These are phyloP conservation scores for Tylopilus sp. DNA, from an alignment of 1,284 basidiomycete species.

Conservation along the genomic window DNA sequence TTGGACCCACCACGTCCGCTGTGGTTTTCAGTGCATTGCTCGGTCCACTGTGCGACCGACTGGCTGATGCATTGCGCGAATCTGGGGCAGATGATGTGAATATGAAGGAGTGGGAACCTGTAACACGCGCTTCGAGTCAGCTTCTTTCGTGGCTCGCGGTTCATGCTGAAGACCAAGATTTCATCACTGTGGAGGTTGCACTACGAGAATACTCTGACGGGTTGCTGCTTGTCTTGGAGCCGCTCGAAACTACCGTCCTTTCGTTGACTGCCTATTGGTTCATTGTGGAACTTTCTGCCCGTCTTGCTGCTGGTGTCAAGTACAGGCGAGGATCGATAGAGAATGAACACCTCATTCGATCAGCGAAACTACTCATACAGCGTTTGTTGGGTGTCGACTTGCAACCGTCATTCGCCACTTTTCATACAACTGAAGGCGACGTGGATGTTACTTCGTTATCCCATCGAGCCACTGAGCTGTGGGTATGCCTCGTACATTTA, in stretches of 20 bases:
- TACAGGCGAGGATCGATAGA: constrained; percentile 25
- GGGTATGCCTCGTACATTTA: constrained; percentile 72
- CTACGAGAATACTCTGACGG: constrained; percentile 39
- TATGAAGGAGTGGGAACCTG: constrained; percentile 37
- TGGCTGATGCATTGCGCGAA: constrained; percentile 37
- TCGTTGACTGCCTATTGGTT: constrained; percentile 56
- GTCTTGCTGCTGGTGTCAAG: constrained; percentile 32
- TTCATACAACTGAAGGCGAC: constrained; percentile 36
- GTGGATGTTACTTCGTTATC: constrained; percentile 34
- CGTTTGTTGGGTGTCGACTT: constrained; percentile 54
- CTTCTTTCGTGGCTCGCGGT: constrained; percentile 42
- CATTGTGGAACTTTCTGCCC: constrained; percentile 52
- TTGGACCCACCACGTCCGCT: constrained; percentile 40
- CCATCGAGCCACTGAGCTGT: constrained; percentile 56
- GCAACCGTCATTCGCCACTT: constrained; percentile 42
- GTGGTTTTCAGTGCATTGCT: constrained; percentile 39
- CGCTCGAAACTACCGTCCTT: constrained; percentile 32
- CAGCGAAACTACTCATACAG: constrained; percentile 40
- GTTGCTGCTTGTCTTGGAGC: constrained; percentile 41
- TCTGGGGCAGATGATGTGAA: constrained; percentile 19
- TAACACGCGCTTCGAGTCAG: constrained; percentile 39
- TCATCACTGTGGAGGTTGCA: constrained; percentile 29
- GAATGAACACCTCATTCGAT: constrained; percentile 27
- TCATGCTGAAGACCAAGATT: constrained; percentile 35
- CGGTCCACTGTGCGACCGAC: constrained; percentile 41